These are phyloP conservation scores for Phytophthora agathidicida DNA, from an alignment of 352 stramenopile genomes.

Conservation along the genomic window DNA sequence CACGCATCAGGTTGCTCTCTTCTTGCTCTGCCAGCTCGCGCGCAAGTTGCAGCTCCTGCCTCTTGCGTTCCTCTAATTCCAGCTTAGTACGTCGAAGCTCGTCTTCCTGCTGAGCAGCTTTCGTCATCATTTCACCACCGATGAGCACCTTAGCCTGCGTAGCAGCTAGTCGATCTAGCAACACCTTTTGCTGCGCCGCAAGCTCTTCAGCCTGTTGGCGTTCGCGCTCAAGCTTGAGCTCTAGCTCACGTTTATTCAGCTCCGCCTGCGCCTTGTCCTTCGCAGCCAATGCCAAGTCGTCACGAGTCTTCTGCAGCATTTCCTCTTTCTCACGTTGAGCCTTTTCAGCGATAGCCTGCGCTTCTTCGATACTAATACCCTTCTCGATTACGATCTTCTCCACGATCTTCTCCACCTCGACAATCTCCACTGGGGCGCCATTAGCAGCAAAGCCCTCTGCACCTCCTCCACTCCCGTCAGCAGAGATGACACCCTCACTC, in stretches of 20 bases:
- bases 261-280: constrained; percentile 88
- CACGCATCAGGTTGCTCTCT: constrained; percentile 92
- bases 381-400: constrained; percentile 88
- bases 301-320: constrained; percentile 68
- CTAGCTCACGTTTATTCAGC: constrained; percentile 86
- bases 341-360: constrained; percentile 71
- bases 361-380: constrained; percentile 81
- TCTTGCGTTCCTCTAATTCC: constrained; percentile 92
- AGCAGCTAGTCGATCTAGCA: constrained; percentile 89
- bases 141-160: constrained; percentile 93
- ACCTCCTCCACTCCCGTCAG: constrained; percentile 4
- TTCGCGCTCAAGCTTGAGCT: constrained; percentile 90
- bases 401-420: constrained; percentile 86
- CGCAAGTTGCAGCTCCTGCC: constrained; percentile 86
- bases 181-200: constrained; percentile 69
- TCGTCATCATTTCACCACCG: constrained; percentile 93
- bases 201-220: constrained; percentile 73
- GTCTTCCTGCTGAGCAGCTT: constrained; percentile 94
- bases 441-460: background rate
- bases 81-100: constrained; percentile 93
- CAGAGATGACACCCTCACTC: constrained; percentile 22
- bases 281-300: constrained; percentile 69
- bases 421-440: constrained; percentile 35
- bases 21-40: constrained; percentile 94
- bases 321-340: constrained; percentile 80